Conservation (phyloP, 2,329 filamentous ascomycete species). For the Arthrobotrys entomopaga region DNA sequence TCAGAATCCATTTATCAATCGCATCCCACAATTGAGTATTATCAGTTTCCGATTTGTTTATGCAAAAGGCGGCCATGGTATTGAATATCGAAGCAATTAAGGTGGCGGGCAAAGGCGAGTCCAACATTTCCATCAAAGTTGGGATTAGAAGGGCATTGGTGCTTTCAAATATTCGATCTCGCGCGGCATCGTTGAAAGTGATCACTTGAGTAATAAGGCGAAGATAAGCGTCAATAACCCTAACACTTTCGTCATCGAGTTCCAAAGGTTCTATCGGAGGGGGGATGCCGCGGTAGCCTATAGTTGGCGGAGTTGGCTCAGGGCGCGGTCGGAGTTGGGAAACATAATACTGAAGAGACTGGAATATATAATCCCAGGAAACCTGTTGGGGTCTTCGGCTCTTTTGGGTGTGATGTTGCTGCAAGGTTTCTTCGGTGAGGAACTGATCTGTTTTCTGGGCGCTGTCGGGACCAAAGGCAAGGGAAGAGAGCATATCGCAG, state of each 20-base stretch:
- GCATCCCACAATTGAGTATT: constrained; percentile 80
- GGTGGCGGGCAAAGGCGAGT: constrained; percentile 65
- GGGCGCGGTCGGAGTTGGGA: constrained; percentile 57
- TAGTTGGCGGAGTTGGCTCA: constrained; percentile 56
- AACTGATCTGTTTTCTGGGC: constrained; percentile 89
- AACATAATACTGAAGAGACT: constrained; percentile 73
- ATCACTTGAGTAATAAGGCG: constrained; percentile 85
- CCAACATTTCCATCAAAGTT: constrained; percentile 81
- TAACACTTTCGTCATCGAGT: constrained; percentile 87
- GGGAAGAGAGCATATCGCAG: constrained; percentile 91
- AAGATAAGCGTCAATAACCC: constrained; percentile 95
- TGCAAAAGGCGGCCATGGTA: constrained; percentile 78
- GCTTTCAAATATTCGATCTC: constrained; percentile 76
- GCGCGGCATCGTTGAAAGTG: constrained; percentile 75
- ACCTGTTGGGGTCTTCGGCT: constrained; percentile 84
- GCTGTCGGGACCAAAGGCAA: constrained; percentile 83
- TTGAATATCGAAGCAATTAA: constrained; percentile 70
- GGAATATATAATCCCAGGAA: constrained; percentile 92
- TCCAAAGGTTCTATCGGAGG: constrained; percentile 67
- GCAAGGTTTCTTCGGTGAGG: constrained; percentile 82
- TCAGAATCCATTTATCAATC: constrained; percentile 75
- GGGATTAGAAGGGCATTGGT: constrained; percentile 75
- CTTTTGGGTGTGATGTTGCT: constrained; percentile 72
- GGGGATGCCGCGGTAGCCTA: constrained; percentile 61
- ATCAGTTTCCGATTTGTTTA: constrained; percentile 74